phyloP scores from a whole-genome alignment of 2,329 filamentous ascomycete species.

The Ophiobolus disseminans region DNA sequence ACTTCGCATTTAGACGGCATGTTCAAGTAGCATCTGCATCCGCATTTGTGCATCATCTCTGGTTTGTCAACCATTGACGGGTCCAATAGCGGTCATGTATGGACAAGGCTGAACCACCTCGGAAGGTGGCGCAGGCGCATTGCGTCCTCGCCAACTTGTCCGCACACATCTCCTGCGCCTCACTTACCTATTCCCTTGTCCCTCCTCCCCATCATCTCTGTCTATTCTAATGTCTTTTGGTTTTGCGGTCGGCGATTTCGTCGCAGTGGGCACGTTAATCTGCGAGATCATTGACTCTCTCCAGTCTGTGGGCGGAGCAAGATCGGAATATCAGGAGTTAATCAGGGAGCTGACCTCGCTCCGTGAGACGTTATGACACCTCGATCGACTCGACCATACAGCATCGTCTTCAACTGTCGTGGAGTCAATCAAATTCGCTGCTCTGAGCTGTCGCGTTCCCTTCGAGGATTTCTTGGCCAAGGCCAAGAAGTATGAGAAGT shows the following conservation, averaged over 20 bases:
- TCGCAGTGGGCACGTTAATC: slow-evolving; percentile 11
- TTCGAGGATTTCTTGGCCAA: slow-evolving; percentile 14
- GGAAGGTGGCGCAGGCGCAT: background rate
- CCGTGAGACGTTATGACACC: slow-evolving; percentile 6
- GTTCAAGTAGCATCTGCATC: slow-evolving; percentile 4
- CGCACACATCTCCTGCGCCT: background rate
- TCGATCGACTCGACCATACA: slow-evolving; percentile 9
- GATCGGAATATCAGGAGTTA: slow-evolving; percentile 19
- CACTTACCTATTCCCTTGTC: too few species aligned
- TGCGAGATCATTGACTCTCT: slow-evolving; percentile 5
- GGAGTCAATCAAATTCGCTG: slow-evolving; percentile 8
- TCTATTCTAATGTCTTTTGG: slow-evolving; percentile 3
- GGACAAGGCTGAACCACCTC: background rate
- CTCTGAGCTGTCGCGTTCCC: slow-evolving; percentile 9
- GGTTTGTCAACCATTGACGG: too few species aligned
- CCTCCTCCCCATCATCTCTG: background rate
- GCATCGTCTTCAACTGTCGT: background rate
- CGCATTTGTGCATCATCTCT: background rate
- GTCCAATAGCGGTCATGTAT: too few species aligned
- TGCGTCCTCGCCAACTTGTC: background rate
- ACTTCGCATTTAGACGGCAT: background rate
- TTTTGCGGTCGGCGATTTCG: slow-evolving; percentile 8
- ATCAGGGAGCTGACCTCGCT: slow-evolving; percentile 10
- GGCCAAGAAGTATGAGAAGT: slow-evolving; percentile 11
- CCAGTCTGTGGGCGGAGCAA: slow-evolving; percentile 5